A percentile compares a stretch with the other conserved stretches of the same genome.
Evolutionary conservation across 805 yeast genomes (phyloP).

Genomic region (Yarrowia bubula): DNA sequence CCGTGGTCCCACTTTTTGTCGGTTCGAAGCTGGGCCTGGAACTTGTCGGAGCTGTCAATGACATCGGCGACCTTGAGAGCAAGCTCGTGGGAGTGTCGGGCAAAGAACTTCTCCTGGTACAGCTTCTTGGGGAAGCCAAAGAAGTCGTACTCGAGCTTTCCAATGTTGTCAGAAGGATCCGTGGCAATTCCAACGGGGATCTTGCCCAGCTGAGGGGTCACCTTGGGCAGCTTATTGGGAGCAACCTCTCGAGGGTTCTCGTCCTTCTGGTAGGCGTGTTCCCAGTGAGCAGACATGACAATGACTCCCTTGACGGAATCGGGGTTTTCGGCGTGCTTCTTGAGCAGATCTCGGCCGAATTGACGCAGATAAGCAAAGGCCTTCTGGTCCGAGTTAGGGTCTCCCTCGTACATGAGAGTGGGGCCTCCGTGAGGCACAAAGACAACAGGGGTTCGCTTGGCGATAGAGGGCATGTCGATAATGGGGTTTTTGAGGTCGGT

Average conservation of each 20-base stretch:
- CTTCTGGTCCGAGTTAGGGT: conserved; percentile 52
- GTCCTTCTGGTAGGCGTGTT: conserved; percentile 36
- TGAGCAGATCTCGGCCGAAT: conserved; percentile 53
- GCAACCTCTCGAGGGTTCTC: conserved; percentile 26
- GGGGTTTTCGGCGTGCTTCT: conserved; percentile 36
- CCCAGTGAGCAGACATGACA: conserved; percentile 79
- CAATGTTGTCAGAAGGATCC: conserved; percentile 44
- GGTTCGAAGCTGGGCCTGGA: conserved; percentile 44
- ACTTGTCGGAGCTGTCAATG: conserved; percentile 44
- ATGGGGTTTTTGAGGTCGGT: not conserved
- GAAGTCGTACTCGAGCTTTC: conserved; percentile 63
- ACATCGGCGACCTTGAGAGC: conserved; percentile 48
- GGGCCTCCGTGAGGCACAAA: conserved; percentile 84
- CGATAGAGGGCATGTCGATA: conserved; percentile 19
- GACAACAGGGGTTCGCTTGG: conserved; percentile 49
- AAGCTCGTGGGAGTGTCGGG: conserved; percentile 46
- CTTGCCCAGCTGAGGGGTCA: conserved; percentile 4
- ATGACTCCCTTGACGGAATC: conserved; percentile 58
- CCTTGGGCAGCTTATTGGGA: conserved; percentile 12
- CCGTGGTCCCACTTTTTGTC: conserved; percentile 80
- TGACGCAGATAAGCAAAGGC: conserved; percentile 54
- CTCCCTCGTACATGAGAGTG: conserved; percentile 60
- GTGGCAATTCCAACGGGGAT: conserved; percentile 32
- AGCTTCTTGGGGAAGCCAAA: conserved; percentile 65
- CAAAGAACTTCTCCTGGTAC: conserved; percentile 62